These are phyloP conservation scores for Backusella westeae DNA, from an alignment of 192 early-diverging fungal species.

Conservation along the genomic window DNA sequence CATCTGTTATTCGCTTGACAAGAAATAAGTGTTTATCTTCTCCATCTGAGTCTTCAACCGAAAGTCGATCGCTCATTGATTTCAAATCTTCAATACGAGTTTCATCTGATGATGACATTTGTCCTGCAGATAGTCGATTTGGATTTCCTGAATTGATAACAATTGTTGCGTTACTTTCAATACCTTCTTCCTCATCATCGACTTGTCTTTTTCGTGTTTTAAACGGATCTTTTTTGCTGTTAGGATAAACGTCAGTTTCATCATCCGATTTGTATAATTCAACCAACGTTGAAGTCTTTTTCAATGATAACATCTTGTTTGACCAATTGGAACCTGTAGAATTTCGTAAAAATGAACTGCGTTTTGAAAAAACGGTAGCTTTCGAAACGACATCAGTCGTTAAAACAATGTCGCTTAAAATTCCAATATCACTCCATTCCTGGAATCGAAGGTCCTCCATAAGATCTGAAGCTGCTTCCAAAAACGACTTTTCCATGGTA, in stretches of 20 bases:
- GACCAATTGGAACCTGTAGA: slow-evolving; percentile 1
- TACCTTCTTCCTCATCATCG: not conserved
- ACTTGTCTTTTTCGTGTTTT: not conserved
- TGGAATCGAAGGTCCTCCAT: slow-evolving; percentile 1
- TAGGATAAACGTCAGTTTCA: not conserved
- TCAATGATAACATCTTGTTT: not conserved
- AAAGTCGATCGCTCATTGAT: not conserved
- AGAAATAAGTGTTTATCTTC: slow-evolving; percentile 34
- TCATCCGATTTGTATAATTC: not conserved
- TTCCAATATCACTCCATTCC: slow-evolving; percentile 3
- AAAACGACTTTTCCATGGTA: slow-evolving; percentile 11
- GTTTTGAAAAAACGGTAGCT: not conserved
- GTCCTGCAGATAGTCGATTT: not conserved
- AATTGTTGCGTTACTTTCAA: not conserved
- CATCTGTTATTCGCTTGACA: slow-evolving; percentile 21
- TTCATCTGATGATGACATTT: not conserved
- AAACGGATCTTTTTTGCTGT: not conserved
- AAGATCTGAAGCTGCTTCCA: slow-evolving; percentile 2
- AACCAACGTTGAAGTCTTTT: not conserved
- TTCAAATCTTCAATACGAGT: not conserved
- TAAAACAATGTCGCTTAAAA: slow-evolving; percentile 18
- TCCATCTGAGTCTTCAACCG: slow-evolving; percentile 7
- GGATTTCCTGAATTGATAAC: not conserved
- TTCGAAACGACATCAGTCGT: slow-evolving; percentile 14
- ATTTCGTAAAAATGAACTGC: not conserved